Conservation (phyloP, 305 asterid species). For the Plantago coronopus region DNA sequence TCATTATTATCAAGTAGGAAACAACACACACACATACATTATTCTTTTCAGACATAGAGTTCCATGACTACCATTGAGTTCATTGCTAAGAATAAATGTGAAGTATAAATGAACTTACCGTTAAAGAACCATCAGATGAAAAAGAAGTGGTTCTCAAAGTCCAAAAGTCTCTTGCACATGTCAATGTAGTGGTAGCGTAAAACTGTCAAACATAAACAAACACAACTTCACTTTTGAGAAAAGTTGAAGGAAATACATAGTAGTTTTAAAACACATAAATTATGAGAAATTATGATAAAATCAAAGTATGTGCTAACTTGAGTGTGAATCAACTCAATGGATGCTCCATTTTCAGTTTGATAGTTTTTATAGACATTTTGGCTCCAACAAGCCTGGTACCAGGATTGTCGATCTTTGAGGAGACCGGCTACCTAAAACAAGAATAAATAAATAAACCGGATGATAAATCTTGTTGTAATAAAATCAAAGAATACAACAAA, state of each 20-base stretch:
- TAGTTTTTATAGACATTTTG: slow-evolving; percentile 29
- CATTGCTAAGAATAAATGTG: not conserved
- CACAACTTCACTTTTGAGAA: not conserved
- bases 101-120: slow-evolving; percentile 26
- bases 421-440: slow-evolving; percentile 33
- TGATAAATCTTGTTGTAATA: slow-evolving; percentile 1
- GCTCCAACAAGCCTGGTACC: slow-evolving; percentile 38
- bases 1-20: too few species aligned
- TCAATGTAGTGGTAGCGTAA: slow-evolving; percentile 46
- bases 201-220: slow-evolving; percentile 22
- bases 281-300: not conserved
- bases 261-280: not conserved
- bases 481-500: not conserved
- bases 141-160: slow-evolving; percentile 41
- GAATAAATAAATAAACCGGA: not conserved
- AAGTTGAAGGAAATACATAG: slow-evolving; percentile 12
- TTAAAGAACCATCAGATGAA: slow-evolving; percentile 37
- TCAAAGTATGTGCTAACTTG: slow-evolving; percentile 25
- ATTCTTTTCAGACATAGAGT: too few species aligned
- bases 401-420: slow-evolving; percentile 39
- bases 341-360: slow-evolving; percentile 37
- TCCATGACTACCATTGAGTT: not conserved
- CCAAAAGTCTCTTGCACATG: slow-evolving; percentile 53
- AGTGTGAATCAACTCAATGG: slow-evolving; percentile 39
- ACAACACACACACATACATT: too few species aligned